Percentiles rank a stretch among this genome's conserved stretches.
Conservation (phyloP, 495 filamentous ascomycete species). For the Neurospora sp. region DNA sequence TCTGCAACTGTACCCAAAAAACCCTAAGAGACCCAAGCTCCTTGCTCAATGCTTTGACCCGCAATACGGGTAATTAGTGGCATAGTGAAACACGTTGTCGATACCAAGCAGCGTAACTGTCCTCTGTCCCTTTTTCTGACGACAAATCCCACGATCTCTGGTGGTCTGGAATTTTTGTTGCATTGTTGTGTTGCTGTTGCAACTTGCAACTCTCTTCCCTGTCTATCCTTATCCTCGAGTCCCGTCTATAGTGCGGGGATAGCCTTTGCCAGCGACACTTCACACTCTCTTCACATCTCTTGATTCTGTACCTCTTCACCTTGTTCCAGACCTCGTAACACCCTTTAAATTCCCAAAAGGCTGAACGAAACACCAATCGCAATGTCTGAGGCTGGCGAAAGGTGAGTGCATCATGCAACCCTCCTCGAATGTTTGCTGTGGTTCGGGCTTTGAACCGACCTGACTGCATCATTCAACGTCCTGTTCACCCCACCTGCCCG, state of each 20-base stretch:
- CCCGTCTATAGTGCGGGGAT: background rate
- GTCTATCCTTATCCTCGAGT: background rate
- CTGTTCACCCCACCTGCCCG: background rate
- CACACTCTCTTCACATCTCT: background rate
- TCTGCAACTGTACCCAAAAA: background rate
- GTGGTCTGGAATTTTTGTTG: background rate
- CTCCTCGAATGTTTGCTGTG: background rate
- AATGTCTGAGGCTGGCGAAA: constrained; percentile 38
- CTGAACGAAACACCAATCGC: background rate
- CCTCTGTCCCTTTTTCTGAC: background rate
- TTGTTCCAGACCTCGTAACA: background rate
- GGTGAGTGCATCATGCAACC: constrained; percentile 18
- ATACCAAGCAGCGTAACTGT: background rate
- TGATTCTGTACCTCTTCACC: background rate
- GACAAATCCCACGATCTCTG: background rate
- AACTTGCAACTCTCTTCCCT: background rate
- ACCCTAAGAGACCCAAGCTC: background rate
- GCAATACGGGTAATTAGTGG: background rate
- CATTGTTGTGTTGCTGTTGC: background rate
- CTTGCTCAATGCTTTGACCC: background rate
- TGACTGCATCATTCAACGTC: background rate
- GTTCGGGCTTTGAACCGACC: background rate
- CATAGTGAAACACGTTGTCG: background rate
- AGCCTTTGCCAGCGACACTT: background rate
- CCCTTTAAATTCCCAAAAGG: background rate